Base-by-base conservation (phyloP, 1,284 basidiomycete genomes). In the Pyrrhoderma noxium region DNA sequence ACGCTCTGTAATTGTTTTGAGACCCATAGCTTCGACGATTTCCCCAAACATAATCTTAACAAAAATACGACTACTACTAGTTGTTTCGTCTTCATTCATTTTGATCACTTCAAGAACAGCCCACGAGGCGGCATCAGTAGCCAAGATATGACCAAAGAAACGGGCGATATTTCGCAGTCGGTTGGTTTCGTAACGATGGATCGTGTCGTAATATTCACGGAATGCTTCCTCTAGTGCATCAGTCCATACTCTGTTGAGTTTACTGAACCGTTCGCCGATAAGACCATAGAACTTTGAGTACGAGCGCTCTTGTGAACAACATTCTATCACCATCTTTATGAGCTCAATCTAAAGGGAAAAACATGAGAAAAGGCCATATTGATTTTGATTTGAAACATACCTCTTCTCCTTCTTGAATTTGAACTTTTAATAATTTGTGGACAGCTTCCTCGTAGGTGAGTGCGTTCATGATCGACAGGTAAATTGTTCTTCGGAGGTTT, bases 141-240 rank as follows among this genome's bases (percentile, higher is more conserved):
- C 83, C 56, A 96, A 60, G 21, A 95, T 71, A 63, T 95, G 91
- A 0, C 95, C 95, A 61, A 99, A 98, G 75, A 99, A 93, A 36
- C 93, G 82, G 3, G 90, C 91, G 59, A 99, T 97, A 66, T 99
- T 99, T 54, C 95, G 90, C 43, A 99, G 75, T 18, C 94, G 89
- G 67, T 98, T 99, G 19, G 95, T 97, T 70, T 99, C 95, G 70
- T 98, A 99, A 49, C 96, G 88, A 70, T 99, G 95, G 59, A 99
- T 94, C 3, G 95, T 98, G 21, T 83, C 86, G 72, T 94, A 99
- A 69, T 98, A 99, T 60, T 80, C 90, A 42, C 69, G 70, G 71
- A 98, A 99, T 3, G 92, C 89, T 56, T 84, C 70, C 64, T 98
- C 92, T 65, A 92, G 91, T 57, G 76, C 79, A 43, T 93, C 91